These are phyloP conservation scores for Mycena belliarum DNA, from an alignment of 768 basidiomycete species.

Conservation along the genomic window DNA sequence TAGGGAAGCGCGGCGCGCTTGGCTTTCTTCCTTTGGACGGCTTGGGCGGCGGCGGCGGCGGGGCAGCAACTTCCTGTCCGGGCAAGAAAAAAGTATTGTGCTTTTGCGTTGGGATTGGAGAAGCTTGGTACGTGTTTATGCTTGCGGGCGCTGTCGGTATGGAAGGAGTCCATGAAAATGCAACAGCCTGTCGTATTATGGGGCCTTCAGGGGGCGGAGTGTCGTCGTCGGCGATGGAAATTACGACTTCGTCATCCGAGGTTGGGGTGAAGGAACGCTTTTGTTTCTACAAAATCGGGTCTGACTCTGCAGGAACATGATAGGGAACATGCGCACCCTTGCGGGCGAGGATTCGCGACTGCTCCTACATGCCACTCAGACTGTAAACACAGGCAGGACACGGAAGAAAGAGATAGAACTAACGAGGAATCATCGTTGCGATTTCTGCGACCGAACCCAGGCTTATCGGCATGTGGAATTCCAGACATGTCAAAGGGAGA, in stretches of 20 bases:
- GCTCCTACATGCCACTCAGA: constrained; percentile 39
- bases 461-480: neutral
- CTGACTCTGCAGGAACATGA: neutral
- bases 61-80: constrained; percentile 44
- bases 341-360: constrained; percentile 58
- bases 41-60: constrained; percentile 23
- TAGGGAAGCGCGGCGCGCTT: constrained; percentile 41
- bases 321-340: constrained; percentile 36
- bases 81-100: constrained; percentile 47
- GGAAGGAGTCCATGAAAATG: constrained; percentile 41
- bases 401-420: constrained; percentile 12
- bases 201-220: constrained; percentile 52
- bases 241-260: constrained; percentile 50
- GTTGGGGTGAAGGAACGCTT: constrained; percentile 54
- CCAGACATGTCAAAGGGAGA: constrained; percentile 1
- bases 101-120: constrained; percentile 24
- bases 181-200: constrained; percentile 61
- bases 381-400: neutral
- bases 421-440: constrained; percentile 40
- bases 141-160: constrained; percentile 30
- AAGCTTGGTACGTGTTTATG: constrained; percentile 45
- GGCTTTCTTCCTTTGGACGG: constrained; percentile 31
- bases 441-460: constrained; percentile 40
- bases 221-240: constrained; percentile 43
- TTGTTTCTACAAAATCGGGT: constrained; percentile 34